Percentiles rank a stretch among this genome's conserved stretches.
These are phyloP conservation scores for Fusarium pseudonygamai DNA, from an alignment of 2,329 filamentous ascomycete species.

Conservation along the genomic window DNA sequence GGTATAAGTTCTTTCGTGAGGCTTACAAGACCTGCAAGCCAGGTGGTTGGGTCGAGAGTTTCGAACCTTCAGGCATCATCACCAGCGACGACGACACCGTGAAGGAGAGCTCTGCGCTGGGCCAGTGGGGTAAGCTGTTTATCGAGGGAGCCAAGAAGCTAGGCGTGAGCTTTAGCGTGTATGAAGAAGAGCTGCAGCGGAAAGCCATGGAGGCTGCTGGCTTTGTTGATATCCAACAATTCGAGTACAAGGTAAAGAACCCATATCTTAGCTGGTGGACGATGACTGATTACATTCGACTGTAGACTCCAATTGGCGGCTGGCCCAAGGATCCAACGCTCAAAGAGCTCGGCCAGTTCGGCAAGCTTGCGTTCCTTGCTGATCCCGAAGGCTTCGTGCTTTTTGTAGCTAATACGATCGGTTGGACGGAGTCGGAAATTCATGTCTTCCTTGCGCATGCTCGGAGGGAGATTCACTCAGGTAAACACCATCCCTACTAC, in stretches of 20 bases:
- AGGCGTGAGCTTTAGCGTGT: background rate
- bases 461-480: constrained; percentile 1
- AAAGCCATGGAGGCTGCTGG: constrained; percentile 16
- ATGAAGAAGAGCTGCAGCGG: background rate
- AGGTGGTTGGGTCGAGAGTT: constrained; percentile 5
- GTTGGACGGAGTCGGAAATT: constrained; percentile 1
- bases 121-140: constrained; percentile 13
- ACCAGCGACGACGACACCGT: constrained; percentile 9
- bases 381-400: constrained; percentile 7
- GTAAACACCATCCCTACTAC: constrained; percentile 3
- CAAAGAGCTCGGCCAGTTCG: constrained; percentile 4
- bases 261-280: fast-evolving
- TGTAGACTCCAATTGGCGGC: constrained; percentile 1
- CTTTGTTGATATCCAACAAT: constrained; percentile 6
- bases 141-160: constrained; percentile 14
- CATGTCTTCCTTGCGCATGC: constrained; percentile 10
- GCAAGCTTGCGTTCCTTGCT: background rate
- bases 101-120: constrained; percentile 4
- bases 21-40: constrained; percentile 16
- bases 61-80: background rate
- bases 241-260: constrained; percentile 4
- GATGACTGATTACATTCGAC: background rate
- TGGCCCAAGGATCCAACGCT: background rate
- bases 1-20: constrained; percentile 3
- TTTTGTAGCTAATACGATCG: constrained; percentile 11